Evolutionary conservation across 2,329 filamentous ascomycete species (phyloP), one percentile per base, ranked within the genome.

Genomic region (Venturia effusa): DNA sequence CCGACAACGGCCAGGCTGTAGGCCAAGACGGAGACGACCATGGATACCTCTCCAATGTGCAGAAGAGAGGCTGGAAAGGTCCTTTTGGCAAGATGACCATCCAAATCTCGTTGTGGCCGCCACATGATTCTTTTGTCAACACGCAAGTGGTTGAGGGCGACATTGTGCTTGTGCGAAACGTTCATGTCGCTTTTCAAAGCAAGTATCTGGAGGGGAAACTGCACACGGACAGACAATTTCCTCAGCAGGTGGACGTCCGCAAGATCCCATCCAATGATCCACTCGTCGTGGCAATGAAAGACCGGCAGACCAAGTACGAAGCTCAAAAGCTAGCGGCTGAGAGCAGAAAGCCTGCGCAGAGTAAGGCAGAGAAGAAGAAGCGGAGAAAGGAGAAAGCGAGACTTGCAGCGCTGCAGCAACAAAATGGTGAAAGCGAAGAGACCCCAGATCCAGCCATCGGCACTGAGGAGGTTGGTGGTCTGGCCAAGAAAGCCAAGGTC

Each of bases 71-170:
- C n/a, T 96, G 89, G 89, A 77, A 78, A 1, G 91, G 92, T 0
- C 92, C 92, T 0, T 87, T 78, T 68, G 92, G 92, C 1, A 85
- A 86, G 69, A 78, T 83, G 70, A 87, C 86, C 1, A 78, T 97
- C 62, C 85, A 87, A 68, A 75, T 97, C 30, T 88, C 85, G 34
- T 80, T 89, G 34, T 95, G 80, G 72, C 84, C 87, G 17, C 83
- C 83, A 0, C 88, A 96, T 72, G 84, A 85, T 1, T 69, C 71
- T 1, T 84, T 77, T 67, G 81, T 87, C n/a, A 80, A 79, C 19
- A 70, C 80, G 0, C 73, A 83, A 7, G 76, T 94, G 32, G 75
- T 79, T 1, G 73, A 77, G n/a, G 83, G 84, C 3, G 77, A 84
- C 30, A 87, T 88, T 79, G 76, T 96, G 1, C 75, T 75, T 4